Conservation (phyloP, 192 early-diverging fungal species). For the Polychytrium aggregatum region DNA sequence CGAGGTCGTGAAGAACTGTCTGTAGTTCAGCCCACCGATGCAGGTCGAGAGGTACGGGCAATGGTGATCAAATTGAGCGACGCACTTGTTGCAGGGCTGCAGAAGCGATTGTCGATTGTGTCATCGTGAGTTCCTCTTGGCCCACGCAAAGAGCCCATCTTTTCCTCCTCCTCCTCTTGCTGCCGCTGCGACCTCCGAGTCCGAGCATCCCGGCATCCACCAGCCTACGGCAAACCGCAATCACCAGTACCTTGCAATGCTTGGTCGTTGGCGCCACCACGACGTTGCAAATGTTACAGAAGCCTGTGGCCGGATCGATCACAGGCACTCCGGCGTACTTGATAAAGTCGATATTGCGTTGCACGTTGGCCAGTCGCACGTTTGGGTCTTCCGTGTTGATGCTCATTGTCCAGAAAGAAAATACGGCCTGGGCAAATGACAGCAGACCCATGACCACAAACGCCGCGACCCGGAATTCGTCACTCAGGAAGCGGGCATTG, state of each 20-base stretch:
- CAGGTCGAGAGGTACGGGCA: constrained; percentile 34
- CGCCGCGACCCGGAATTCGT: constrained; percentile 2
- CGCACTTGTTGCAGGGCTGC: constrained; percentile 41
- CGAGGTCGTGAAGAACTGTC: constrained; percentile 18
- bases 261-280: constrained; percentile 22
- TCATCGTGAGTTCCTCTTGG: neutral
- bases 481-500: constrained; percentile 10
- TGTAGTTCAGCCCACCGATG: constrained; percentile 33
- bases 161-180: no score
- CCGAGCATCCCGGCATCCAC: no score
- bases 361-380: constrained; percentile 12
- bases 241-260: constrained; percentile 30
- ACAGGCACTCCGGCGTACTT: constrained; percentile 33
- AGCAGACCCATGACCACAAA: constrained; percentile 6
- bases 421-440: constrained; percentile 5
- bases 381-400: constrained; percentile 25
- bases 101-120: neutral
- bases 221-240: no score
- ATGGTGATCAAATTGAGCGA: constrained; percentile 38
- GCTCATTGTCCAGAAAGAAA: constrained; percentile 22
- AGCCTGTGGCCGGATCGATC: constrained; percentile 25
- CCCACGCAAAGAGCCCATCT: constrained; percentile 3
- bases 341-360: constrained; percentile 31
- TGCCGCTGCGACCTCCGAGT: no score
- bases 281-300: constrained; percentile 38